These are phyloP conservation scores for Prunus dulcis DNA, from an alignment of 306 rosid genomes.

Conservation along the genomic window DNA sequence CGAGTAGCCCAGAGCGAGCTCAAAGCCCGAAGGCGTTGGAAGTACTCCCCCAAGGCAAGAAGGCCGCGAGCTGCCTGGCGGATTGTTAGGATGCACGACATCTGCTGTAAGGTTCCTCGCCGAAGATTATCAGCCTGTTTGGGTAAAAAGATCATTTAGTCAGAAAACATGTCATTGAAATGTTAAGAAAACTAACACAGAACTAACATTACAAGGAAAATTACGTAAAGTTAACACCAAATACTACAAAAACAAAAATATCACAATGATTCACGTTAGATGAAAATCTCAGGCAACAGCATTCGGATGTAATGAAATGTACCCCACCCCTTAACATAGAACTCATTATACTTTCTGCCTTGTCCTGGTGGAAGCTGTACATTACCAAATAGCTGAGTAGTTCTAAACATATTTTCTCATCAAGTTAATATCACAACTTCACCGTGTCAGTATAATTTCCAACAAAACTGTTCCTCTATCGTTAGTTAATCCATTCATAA, in stretches of 20 bases:
- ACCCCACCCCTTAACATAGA: not conserved
- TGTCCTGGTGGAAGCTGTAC: not conserved
- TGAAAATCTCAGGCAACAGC: not conserved
- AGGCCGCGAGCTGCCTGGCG: slow-evolving; percentile 75
- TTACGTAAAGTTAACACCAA: not conserved
- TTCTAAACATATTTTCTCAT: not conserved
- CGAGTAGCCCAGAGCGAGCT: slow-evolving; percentile 75
- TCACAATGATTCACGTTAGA: not conserved
- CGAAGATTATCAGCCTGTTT: slow-evolving; percentile 88
- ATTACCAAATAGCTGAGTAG: not conserved
- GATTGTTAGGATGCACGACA: slow-evolving; percentile 60
- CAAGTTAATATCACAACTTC: too few relatives aligned
- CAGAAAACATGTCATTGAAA: not conserved
- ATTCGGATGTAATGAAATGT: not conserved
- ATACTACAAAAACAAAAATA: not conserved
- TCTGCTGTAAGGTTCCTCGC: slow-evolving; percentile 69
- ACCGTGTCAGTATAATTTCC: too few relatives aligned
- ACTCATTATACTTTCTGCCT: not conserved
- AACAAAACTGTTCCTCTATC: too few relatives aligned
- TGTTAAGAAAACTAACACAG: not conserved
- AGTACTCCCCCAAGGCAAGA: slow-evolving; percentile 77
- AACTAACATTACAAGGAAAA: not conserved
- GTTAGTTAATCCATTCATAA: too few relatives aligned
- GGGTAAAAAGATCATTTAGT: slow-evolving; percentile 10
- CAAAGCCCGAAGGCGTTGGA: slow-evolving; percentile 73